Evolutionary conservation across 768 basidiomycete species (phyloP), one percentile per base, ranked within the genome.

Genomic region (Psilocybe tampanensis): DNA sequence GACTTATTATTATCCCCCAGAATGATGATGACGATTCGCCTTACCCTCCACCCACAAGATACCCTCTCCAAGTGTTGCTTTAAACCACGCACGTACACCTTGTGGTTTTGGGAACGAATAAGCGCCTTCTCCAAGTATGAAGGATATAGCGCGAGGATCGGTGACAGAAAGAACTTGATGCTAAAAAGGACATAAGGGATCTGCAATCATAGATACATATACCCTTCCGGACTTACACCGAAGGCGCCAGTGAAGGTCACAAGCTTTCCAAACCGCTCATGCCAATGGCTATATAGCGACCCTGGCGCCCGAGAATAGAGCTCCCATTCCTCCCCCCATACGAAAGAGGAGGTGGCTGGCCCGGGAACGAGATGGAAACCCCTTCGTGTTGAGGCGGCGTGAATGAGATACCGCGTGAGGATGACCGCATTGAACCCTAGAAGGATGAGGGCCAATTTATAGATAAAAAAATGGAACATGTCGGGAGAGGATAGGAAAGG

Each of bases 11-110:
- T n/a, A n/a, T n/a, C n/a, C n/a, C n/a, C n/a, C n/a, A n/a, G n/a
- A 42, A 47, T 29, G 32, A 54, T 6, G 21, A 36, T 15, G 12
- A 24, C n/a, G 50, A 41, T 39, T 49, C 22, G 23, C 56, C 44
- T 42, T 50, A 81, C 86, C 86, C 80, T 88, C 86, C 11, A 85
- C 76, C 81, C 84, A 86, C 21, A 87, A 80, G 54, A 88, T 81
- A 19, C 86, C 85, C 68, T 86, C 78, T 12, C 86, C 86, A 6
- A 86, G 73, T 1, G 84, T 78, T 29, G 80, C 80, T 55, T 76
- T 76, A 64, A 87, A 87, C 86, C 86, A 88, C 15, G 78, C 79
- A 57, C 86, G 77, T 18, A 86, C 85, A 21, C 86, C 86, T 47
- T 74, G 68, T 8, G 86, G 83, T 67, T 87, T 87, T 2, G 86